Evolutionary conservation across 2,329 filamentous ascomycete genomes (phyloP), one percentile per base, ranked within the genome.

Genomic region (Ophiostoma triangulosporum): DNA sequence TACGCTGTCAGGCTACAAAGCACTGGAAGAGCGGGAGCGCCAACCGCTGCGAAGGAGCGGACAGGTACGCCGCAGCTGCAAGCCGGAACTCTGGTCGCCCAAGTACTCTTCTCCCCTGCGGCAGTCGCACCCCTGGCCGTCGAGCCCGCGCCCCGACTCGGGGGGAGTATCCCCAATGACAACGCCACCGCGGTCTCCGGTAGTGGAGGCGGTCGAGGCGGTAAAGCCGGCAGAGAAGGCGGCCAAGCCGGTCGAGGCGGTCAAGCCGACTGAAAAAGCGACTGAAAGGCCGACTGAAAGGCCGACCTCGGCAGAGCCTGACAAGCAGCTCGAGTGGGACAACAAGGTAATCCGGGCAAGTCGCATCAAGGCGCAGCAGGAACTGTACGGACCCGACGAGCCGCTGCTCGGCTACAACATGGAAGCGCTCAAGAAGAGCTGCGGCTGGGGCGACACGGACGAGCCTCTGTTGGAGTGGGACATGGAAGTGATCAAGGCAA

Each of bases 401-500:
- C 40, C 40, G 24, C 12, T 45, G 6, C 40, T 45, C 22, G 40
- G 40, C 4, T 45, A 45, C 24, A 14, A 45, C 8, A 4, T 45
- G 6, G 40, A 17, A 3, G 24, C 40, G 14, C 24, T 26, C 43
- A 29, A 46, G 24, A 14, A 46, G 43, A 17, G 15, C 43, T 3
- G 4, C 6, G 24, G 43, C 11, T 46, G 43, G 43, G 24, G 15
- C 26, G 43, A 46, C 4, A 5, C 43, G 11, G 56, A 54, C 22
- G 52, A 56, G 32, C 51, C 49, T n/a, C 45, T 59, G 8, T 29
- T 57, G 27, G 36, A 48, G 36, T 59, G 57, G 57, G 57, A 59
- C 48, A 27, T 52, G 11, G 43, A 46, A 29, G 52, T 31, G 4
- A 55, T 59, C 45, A 53, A 55, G 56, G 57, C 57, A 53, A 54